A percentile compares a stretch with the other conserved stretches of the same genome.
Evolutionary conservation across 805 yeast genomes (phyloP).

Genomic region (Kodamaea kakaduensis): DNA sequence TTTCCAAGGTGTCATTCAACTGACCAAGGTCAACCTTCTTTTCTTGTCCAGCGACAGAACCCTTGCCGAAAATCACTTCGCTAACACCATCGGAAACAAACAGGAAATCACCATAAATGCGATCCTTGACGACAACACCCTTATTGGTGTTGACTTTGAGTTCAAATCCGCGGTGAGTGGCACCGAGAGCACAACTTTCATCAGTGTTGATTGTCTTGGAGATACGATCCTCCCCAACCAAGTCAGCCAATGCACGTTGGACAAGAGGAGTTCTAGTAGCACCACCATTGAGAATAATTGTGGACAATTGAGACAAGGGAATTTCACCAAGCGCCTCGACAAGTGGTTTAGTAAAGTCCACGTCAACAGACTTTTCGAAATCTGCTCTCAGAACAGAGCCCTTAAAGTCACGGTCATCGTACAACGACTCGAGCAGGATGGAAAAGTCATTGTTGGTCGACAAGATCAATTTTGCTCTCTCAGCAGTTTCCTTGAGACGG

Average conservation of each 20-base stretch:
- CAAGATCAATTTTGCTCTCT: conserved; percentile 78
- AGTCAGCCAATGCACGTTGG: conserved; percentile 52
- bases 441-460: conserved; percentile 83
- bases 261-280: conserved; percentile 87
- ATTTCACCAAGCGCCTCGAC: conserved; percentile 42
- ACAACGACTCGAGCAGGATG: conserved; percentile 72
- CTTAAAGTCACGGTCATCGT: conserved; percentile 70
- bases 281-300: conserved; percentile 86
- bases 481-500: conserved; percentile 76
- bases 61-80: conserved; percentile 43
- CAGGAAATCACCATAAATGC: conserved; percentile 47
- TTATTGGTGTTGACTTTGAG: conserved; percentile 65
- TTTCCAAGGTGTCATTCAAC: conserved; percentile 25
- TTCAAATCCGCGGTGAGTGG: conserved; percentile 74
- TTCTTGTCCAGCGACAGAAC: conserved; percentile 35
- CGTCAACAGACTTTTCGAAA: conserved; percentile 59
- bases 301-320: conserved; percentile 34
- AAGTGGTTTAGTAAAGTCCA: conserved; percentile 53
- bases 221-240: conserved; percentile 57
- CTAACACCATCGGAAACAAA: conserved; percentile 26
- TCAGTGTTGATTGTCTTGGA: conserved; percentile 91
- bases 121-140: conserved; percentile 57
- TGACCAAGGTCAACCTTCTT: conserved; percentile 36
- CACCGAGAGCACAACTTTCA: conserved; percentile 89
- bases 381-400: conserved; percentile 70